Conservation (phyloP, 495 filamentous ascomycete genomes). For the Monascus purpureus region DNA sequence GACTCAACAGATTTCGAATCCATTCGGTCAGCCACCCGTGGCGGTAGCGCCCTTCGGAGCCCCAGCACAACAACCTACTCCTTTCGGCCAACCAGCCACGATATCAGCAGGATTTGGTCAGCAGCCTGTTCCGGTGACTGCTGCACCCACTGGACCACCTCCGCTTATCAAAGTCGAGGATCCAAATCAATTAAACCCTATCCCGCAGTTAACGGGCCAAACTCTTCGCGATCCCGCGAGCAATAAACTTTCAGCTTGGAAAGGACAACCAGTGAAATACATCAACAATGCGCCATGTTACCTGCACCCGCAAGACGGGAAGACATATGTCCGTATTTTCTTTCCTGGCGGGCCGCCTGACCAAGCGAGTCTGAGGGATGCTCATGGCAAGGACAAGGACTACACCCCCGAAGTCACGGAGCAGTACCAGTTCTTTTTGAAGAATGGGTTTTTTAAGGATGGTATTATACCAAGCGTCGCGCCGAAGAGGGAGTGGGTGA, state of each 20-base stretch:
- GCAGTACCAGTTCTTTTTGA: constrained; percentile 43
- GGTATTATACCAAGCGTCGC: constrained; percentile 54
- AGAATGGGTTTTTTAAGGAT: constrained; percentile 48
- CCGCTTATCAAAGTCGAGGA: constrained; percentile 17
- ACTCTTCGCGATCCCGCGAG: constrained; percentile 23
- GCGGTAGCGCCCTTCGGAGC: constrained; percentile 7
- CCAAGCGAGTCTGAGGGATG: constrained; percentile 27
- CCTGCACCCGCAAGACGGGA: constrained; percentile 31
- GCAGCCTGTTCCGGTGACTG: constrained; percentile 2
- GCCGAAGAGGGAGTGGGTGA: constrained; percentile 57
- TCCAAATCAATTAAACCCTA: constrained; percentile 19
- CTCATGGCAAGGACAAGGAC: constrained; percentile 21
- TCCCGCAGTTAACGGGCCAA: constrained; percentile 23
- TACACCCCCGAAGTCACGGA: constrained; percentile 36
- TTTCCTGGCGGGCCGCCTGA: constrained; percentile 57
- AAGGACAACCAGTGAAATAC: constrained; percentile 41
- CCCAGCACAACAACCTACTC: constrained; percentile 6
- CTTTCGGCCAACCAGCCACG: constrained; percentile 15
- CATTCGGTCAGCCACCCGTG: constrained; percentile 23
- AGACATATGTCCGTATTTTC: constrained; percentile 43
- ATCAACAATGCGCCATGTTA: constrained; percentile 36
- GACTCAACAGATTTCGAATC: constrained; percentile 4
- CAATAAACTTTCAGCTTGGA: constrained; percentile 32
- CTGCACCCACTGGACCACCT: constrained; percentile 14
- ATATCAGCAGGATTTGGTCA: constrained; percentile 2